Conservation (phyloP, 129 eudicot genomes). For the Pulicaria dysenterica region DNA sequence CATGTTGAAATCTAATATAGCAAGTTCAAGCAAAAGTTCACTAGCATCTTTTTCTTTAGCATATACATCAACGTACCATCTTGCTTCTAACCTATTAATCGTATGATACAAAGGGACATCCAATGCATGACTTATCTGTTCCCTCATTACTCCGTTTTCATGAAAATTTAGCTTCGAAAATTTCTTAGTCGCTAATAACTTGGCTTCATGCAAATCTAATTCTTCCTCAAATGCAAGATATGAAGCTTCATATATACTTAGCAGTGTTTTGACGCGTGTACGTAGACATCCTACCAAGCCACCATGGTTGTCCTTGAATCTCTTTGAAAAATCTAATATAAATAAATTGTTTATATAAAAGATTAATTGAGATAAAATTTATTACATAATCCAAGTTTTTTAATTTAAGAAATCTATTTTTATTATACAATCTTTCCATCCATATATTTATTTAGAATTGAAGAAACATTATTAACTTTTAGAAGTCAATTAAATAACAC, state of each 20-base stretch:
- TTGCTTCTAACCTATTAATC: constrained; percentile 27
- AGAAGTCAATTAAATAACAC: too few relatives aligned
- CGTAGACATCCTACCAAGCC: constrained; percentile 13
- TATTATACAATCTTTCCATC: too few relatives aligned
- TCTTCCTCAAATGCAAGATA: constrained; percentile 35
- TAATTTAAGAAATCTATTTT: too few relatives aligned
- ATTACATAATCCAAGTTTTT: too few relatives aligned
- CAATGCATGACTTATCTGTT: constrained; percentile 34
- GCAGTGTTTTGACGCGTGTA: constrained; percentile 26
- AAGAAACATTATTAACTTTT: too few relatives aligned
- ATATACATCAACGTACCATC: constrained; percentile 33
- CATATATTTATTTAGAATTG: too few relatives aligned
- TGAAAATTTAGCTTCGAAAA: neutral
- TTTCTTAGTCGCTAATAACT: constrained; percentile 23
- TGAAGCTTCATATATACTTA: constrained; percentile 50
- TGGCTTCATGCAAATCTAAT: constrained; percentile 37
- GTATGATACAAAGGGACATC: constrained; percentile 32
- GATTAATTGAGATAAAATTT: too few relatives aligned
- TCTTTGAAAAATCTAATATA: neutral
- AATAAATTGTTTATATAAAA: too few relatives aligned
- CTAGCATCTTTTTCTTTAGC: constrained; percentile 9
- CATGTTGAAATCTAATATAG: constrained; percentile 47
- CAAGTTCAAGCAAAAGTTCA: constrained; percentile 35
- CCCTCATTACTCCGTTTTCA: neutral
- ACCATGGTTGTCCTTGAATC: constrained; percentile 2